phyloP scores from a whole-genome alignment of 768 basidiomycete genomes.

The Multifurca ochricompacta region DNA sequence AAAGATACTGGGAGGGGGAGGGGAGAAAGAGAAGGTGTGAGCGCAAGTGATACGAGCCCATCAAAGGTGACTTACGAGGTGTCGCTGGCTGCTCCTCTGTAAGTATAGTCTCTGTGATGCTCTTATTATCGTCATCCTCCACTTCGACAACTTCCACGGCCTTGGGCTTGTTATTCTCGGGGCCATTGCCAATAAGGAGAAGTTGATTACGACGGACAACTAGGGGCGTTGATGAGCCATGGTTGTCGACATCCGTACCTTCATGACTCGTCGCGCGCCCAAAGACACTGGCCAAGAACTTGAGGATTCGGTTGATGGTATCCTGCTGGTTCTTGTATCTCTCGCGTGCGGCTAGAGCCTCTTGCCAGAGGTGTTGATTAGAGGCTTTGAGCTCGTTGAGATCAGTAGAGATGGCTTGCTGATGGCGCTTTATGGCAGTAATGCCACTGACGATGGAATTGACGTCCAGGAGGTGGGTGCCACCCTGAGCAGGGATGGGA shows the following conservation, averaged over 20 bases:
- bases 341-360: slow-evolving; percentile 69
- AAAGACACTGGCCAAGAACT: slow-evolving; percentile 92
- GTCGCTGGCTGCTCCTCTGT: neutral
- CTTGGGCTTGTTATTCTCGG: slow-evolving; percentile 32
- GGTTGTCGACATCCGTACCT: slow-evolving; percentile 31
- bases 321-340: slow-evolving; percentile 91
- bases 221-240: slow-evolving; percentile 28
- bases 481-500: slow-evolving; percentile 24
- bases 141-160: slow-evolving; percentile 30
- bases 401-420: slow-evolving; percentile 84
- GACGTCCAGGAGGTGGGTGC: slow-evolving; percentile 62
- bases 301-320: slow-evolving; percentile 90
- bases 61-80: neutral
- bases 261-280: slow-evolving; percentile 39
- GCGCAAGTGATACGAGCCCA: too few relatives aligned
- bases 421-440: slow-evolving; percentile 82
- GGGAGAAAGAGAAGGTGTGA: slow-evolving; percentile 5
- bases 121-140: slow-evolving; percentile 36
- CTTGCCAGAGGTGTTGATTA: slow-evolving; percentile 90
- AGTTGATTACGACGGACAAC: slow-evolving; percentile 47
- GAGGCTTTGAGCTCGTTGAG: slow-evolving; percentile 80
- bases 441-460: slow-evolving; percentile 76
- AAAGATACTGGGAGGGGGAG: slow-evolving; percentile 2
- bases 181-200: slow-evolving; percentile 59
- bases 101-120: slow-evolving; percentile 19